These are phyloP conservation scores for Euptelea pleiosperma DNA, from an alignment of 164 flowering plant genomes.

Conservation along the genomic window DNA sequence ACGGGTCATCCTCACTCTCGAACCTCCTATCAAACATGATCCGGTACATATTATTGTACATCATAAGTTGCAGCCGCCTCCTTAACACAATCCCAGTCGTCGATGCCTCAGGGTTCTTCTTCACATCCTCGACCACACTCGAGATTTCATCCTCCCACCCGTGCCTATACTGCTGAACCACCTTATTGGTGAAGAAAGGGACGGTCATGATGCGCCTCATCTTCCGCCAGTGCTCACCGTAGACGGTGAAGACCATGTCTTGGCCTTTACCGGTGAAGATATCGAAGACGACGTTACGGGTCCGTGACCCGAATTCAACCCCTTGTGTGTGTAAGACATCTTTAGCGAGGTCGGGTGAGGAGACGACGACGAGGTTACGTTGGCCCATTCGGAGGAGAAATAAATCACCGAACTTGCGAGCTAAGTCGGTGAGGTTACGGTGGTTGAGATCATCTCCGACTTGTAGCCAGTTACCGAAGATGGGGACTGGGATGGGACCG, in stretches of 20 bases:
- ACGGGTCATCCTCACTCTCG: slow-evolving; percentile 74
- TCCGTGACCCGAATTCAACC: slow-evolving; percentile 81
- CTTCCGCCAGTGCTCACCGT: slow-evolving; percentile 90
- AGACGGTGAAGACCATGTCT: slow-evolving; percentile 90
- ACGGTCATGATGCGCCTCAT: slow-evolving; percentile 92
- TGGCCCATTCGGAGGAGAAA: slow-evolving; percentile 83
- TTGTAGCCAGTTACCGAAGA: slow-evolving; percentile 93
- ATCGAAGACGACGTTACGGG: slow-evolving; percentile 81
- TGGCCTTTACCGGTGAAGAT: slow-evolving; percentile 87
- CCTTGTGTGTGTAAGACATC: slow-evolving; percentile 87
- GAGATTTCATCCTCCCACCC: slow-evolving; percentile 76
- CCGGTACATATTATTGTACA: slow-evolving; percentile 88
- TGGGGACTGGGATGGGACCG: slow-evolving; percentile 70
- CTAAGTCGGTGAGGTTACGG: slow-evolving; percentile 66
- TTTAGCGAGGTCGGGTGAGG: slow-evolving; percentile 70
- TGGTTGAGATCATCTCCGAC: slow-evolving; percentile 87
- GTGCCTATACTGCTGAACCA: slow-evolving; percentile 67
- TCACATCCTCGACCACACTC: slow-evolving; percentile 65
- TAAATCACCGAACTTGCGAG: slow-evolving; percentile 60
- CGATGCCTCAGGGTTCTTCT: slow-evolving; percentile 43
- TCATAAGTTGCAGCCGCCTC: slow-evolving; percentile 67
- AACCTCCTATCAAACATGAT: slow-evolving; percentile 83
- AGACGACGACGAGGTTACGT: slow-evolving; percentile 75
- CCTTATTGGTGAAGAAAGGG: slow-evolving; percentile 89
- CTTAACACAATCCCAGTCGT: slow-evolving; percentile 58